These are phyloP conservation scores for Botrytis cinerea DNA, from an alignment of 2,329 filamentous ascomycete genomes.

Conservation along the genomic window DNA sequence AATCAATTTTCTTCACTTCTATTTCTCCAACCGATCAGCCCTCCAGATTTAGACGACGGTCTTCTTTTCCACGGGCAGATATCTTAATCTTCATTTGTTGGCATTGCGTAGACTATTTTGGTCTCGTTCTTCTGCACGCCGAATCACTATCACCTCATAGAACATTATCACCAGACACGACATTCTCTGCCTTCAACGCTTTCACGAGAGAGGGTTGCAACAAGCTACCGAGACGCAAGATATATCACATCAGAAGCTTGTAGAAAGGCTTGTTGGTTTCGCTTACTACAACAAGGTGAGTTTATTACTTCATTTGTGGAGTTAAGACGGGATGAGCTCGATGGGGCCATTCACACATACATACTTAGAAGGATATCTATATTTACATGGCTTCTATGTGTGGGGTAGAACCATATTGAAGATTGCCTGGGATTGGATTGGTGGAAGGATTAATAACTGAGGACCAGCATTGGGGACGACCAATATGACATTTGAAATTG, in stretches of 20 bases:
- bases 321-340: background rate
- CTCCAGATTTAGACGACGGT: background rate
- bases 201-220: background rate
- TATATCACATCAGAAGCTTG: slow-evolving; percentile 5
- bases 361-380: background rate
- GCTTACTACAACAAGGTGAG: background rate
- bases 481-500: background rate
- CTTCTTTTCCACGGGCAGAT: background rate
- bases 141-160: slow-evolving; percentile 4
- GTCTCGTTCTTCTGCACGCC: slow-evolving; percentile 4
- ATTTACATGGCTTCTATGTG: background rate
- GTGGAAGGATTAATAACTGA: background rate
- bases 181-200: background rate
- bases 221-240: slow-evolving; percentile 8
- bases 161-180: background rate
- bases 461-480: background rate
- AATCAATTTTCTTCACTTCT: background rate
- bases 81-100: slow-evolving; percentile 6
- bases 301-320: background rate
- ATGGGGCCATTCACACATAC: background rate
- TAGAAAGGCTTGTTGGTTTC: background rate
- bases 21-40: background rate
- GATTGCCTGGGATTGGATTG: background rate
- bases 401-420: slow-evolving; percentile 1
- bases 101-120: background rate